Base-by-base conservation (phyloP, 2,329 filamentous ascomycete species). In the Neopestalotiopsis sp. region DNA sequence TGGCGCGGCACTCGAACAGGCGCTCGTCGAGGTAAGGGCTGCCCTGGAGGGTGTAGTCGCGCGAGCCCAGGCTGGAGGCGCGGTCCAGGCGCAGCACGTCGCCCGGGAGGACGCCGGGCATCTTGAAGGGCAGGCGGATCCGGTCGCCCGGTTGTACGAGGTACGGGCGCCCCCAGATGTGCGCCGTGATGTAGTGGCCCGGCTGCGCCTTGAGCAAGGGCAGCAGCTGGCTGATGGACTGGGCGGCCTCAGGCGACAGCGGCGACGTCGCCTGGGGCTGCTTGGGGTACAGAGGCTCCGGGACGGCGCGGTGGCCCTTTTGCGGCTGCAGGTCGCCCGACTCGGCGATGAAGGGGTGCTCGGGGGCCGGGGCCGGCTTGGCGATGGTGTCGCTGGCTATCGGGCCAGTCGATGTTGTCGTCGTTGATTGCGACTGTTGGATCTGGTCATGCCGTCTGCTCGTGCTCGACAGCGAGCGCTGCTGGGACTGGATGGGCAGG, bases 41-140 rank as follows among this genome's bases (percentile, higher is more conserved):
- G 4, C 93, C 93, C 80, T 94, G 93, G 72, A 98, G 85, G 4
- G 95, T 98, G 82, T 93, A 97, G 80, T 98, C 95, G 72, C 96
- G 88, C 73, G 91, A 95, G 34, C 96, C 96, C 59, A 99, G 83
- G 67, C 91, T 85, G 56, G 90, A 91, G 30, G 94, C 96, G 68
- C 94, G 91, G 83, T 97, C 95, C 69, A 99, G 87, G 6, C 95
- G 92, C 70, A 99, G 86, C 49, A 97, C 84, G 78, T 98, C 95
- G 38, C 96, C 96, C 0, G 94, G 91, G 7, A 86, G 82, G 4
- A 94, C 92, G 32, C 88, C 90, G 2, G 90, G 89, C 90, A 96
- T 94, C 75, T 88, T 88, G 84, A 95, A 95, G 5, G 93, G 93
- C 66, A 96, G 89, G 45, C 92, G 92, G 65, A 96, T 81, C 69